phyloP scores from a whole-genome alignment of 2,329 filamentous ascomycete species.

The Monosporascus sp. region DNA sequence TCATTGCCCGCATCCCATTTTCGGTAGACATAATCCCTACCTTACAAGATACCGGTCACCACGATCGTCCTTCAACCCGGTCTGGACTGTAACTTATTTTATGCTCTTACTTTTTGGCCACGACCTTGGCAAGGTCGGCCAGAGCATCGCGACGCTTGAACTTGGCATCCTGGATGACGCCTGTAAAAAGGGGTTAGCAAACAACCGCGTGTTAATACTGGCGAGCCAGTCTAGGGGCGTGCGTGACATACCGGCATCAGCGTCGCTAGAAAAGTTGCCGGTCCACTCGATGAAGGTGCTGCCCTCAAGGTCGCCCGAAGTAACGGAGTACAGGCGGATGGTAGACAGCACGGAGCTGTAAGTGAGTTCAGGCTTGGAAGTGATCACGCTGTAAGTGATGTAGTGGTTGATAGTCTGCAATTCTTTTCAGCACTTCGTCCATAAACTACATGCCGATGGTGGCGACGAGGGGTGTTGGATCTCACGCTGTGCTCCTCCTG shows the following conservation, averaged over 20 bases:
- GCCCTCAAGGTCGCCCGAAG: conserved; percentile 58
- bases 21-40: too few species aligned
- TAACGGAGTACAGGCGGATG: conserved; percentile 59
- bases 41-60: not conserved
- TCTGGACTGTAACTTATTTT: not conserved
- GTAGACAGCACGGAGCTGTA: conserved; percentile 65
- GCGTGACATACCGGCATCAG: conserved; percentile 54
- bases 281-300: conserved; percentile 66
- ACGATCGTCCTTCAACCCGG: not conserved
- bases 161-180: conserved; percentile 68
- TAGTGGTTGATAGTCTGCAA: conserved; percentile 63
- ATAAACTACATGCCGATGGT: too few species aligned
- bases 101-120: conserved; percentile 26
- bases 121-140: conserved; percentile 55
- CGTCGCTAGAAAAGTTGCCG: conserved; percentile 65
- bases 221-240: not conserved
- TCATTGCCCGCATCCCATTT: too few species aligned
- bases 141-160: conserved; percentile 71
- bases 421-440: not conserved
- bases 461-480: not conserved
- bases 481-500: conserved; percentile 69
- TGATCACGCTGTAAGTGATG: conserved; percentile 70
- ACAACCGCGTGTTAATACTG: not conserved
- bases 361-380: conserved; percentile 56
- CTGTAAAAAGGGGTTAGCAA: conserved; percentile 31